Base-by-base conservation (phyloP, 2,329 filamentous ascomycete species). In the Davidsoniella virescens region DNA sequence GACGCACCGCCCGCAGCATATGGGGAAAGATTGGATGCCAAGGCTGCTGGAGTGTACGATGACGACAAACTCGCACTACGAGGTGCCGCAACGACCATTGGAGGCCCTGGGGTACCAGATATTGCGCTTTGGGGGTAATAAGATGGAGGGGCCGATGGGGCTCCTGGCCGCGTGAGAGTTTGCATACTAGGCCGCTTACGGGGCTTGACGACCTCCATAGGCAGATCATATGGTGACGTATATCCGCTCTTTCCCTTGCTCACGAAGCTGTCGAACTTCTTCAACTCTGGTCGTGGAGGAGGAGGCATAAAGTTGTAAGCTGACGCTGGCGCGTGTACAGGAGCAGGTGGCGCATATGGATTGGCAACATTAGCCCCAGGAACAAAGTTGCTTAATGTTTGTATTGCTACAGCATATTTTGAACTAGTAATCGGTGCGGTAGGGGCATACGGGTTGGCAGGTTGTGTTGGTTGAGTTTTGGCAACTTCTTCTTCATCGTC, bases 161-260 rank as follows among this genome's bases (percentile, higher is more conserved):
- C 3, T 10, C 25, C 44, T 2, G 47, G 42, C 9, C 36, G 43
- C 29, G 47, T 46, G n/a, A 47, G 33, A 12, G 51, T 75, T 52
- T 76, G 76, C 58, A 74, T 70, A 59, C 74, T 78, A 5, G 69
- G 63, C 48, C 81, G 70, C 68, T 83, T 81, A 62, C 79, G 71
- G 59, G 82, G 78, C 57, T 82, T 83, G 25, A 83, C 75, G 26
- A 98, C 75, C 50, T 95, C 90, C 65, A 92, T 85, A 3, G 92
- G 92, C 17, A 98, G 71, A 65, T 98, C 93, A 59, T 95, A 98
- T 0, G 92, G 92, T 17, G 90, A 96, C 45, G 82, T 75, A 62
- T 98, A 98, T 6, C 90, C 88, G 51, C 85, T 85, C 65, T 94
- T 96, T 2, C 86, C 70, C 63, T 93, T 93, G 63, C 90, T 83